A percentile compares a stretch with the other conserved stretches of the same genome.
These are phyloP conservation scores for Hermanozyma aechmeae DNA, from an alignment of 805 yeast genomes.

Conservation along the genomic window DNA sequence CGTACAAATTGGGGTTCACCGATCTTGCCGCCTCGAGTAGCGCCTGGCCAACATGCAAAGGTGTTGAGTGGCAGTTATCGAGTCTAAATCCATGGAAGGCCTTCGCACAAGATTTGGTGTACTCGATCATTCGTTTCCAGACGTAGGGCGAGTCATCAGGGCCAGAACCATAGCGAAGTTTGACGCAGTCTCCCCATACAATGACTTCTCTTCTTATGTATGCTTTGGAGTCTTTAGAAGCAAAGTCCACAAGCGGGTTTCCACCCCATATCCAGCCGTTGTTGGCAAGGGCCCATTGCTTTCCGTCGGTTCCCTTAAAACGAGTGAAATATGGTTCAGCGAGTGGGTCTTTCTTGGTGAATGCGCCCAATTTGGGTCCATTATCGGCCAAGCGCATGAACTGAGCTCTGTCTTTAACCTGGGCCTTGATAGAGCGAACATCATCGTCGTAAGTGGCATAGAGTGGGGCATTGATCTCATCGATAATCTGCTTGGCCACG, in stretches of 20 bases:
- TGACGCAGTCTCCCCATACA: conserved; percentile 97
- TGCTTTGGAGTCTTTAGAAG: conserved; percentile 67
- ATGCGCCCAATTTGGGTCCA: conserved; percentile 75
- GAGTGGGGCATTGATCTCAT: conserved; percentile 67
- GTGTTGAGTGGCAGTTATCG: conserved; percentile 95
- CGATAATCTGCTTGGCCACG: conserved; percentile 45
- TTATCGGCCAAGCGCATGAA: conserved; percentile 67
- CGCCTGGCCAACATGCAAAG: conserved; percentile 86
- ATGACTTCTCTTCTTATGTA: conserved; percentile 88
- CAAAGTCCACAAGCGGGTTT: conserved; percentile 88
- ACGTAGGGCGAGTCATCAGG: conserved; percentile 81
- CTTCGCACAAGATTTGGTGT: conserved; percentile 61
- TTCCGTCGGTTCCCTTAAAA: conserved; percentile 44
- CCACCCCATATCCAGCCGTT: conserved; percentile 99
- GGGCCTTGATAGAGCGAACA: conserved; percentile 50
- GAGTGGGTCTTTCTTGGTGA: conserved; percentile 45
- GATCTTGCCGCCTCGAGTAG: conserved; percentile 81
- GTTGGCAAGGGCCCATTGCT: conserved; percentile 70
- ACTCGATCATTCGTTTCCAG: conserved; percentile 82
- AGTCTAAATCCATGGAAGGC: conserved; percentile 83
- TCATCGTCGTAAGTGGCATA: conserved; percentile 75
- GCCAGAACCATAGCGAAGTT: conserved; percentile 70
- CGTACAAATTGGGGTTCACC: conserved; percentile 77
- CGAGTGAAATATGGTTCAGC: conserved; percentile 86
- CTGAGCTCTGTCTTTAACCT: conserved; percentile 66